A percentile compares a stretch with the other conserved stretches of the same genome.
Evolutionary conservation across 352 stramenopile genomes (phyloP).

Genomic region (Globisporangium uncinulatum): DNA sequence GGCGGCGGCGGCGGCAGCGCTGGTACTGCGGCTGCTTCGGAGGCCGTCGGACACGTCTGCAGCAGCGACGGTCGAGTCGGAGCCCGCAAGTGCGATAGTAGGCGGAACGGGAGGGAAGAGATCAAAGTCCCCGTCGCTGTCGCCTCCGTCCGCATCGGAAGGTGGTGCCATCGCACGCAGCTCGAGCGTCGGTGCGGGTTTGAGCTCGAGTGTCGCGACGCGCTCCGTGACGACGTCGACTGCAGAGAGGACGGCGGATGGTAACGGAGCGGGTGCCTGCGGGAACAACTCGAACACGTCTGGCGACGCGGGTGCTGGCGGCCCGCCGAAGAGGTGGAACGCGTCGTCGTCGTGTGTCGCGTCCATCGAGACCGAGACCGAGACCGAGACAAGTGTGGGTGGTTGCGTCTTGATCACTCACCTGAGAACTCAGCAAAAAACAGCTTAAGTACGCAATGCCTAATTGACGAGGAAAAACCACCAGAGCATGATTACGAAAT

Average conservation of each 20-base stretch:
- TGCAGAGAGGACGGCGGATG: not conserved
- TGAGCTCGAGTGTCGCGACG: not conserved
- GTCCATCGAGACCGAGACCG: not conserved
- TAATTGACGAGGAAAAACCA: no score
- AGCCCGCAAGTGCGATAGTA: not conserved
- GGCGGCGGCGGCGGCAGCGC: conserved; percentile 6
- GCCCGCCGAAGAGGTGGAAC: conserved; percentile 10
- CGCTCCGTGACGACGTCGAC: not conserved
- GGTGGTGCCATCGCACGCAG: not conserved
- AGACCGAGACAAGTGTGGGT: not conserved
- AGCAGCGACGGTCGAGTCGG: not conserved
- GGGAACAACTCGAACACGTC: not conserved
- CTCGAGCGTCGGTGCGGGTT: not conserved
- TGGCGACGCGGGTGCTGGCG: not conserved
- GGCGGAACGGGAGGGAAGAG: conserved; percentile 29
- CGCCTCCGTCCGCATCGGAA: not conserved
- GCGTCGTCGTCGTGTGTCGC: conserved; percentile 1
- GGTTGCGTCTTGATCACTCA: no score
- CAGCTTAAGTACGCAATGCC: no score
- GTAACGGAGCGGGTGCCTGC: not conserved
- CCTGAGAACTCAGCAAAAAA: no score
- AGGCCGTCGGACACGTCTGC: conserved; percentile 3
- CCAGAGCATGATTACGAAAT: no score
- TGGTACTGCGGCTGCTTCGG: conserved; percentile 12
- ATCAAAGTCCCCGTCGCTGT: conserved; percentile 26